These are phyloP conservation scores for Conticribra guillardii DNA, from an alignment of 108 stramenopile species.

Conservation along the genomic window DNA sequence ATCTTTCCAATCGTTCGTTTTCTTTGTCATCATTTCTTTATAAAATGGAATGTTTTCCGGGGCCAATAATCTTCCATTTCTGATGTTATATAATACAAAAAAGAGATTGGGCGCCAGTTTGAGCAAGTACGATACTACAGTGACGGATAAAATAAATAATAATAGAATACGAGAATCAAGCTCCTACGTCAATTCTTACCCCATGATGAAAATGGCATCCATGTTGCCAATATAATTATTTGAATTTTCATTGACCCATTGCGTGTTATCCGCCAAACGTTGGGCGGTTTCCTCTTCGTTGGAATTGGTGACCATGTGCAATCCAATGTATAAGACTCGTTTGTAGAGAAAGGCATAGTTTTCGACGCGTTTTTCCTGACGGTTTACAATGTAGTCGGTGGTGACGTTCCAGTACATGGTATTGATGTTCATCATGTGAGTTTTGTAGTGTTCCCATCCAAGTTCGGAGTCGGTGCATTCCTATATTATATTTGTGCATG, in stretches of 20 bases:
- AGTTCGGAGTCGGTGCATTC: constrained; percentile 13
- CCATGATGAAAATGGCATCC: constrained; percentile 35
- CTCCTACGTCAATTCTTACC: too few relatives aligned
- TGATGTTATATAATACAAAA: too few relatives aligned
- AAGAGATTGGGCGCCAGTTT: too few relatives aligned
- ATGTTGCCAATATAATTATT: constrained; percentile 10
- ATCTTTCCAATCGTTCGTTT: constrained; percentile 31
- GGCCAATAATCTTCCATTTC: constrained; percentile 21
- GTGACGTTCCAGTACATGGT: constrained; percentile 14
- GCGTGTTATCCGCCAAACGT: constrained; percentile 18
- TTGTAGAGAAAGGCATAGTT: constrained; percentile 63
- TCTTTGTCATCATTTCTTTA: constrained; percentile 18
- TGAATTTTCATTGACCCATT: constrained; percentile 33
- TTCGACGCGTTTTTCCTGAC: constrained; percentile 32
- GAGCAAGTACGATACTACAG: too few relatives aligned
- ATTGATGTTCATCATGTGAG: constrained; percentile 17
- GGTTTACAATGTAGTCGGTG: constrained; percentile 15
- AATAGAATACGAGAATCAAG: too few relatives aligned
- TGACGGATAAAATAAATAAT: too few relatives aligned
- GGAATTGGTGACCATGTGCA: constrained; percentile 53
- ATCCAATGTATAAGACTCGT: constrained; percentile 58
- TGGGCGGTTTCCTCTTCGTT: constrained; percentile 8
- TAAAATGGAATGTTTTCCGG: constrained; percentile 17
- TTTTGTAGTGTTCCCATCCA: constrained; percentile 21
- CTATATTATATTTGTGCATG: background rate